These are phyloP conservation scores for Phialophora expanda DNA, from an alignment of 2,329 filamentous ascomycete species.

Conservation along the genomic window DNA sequence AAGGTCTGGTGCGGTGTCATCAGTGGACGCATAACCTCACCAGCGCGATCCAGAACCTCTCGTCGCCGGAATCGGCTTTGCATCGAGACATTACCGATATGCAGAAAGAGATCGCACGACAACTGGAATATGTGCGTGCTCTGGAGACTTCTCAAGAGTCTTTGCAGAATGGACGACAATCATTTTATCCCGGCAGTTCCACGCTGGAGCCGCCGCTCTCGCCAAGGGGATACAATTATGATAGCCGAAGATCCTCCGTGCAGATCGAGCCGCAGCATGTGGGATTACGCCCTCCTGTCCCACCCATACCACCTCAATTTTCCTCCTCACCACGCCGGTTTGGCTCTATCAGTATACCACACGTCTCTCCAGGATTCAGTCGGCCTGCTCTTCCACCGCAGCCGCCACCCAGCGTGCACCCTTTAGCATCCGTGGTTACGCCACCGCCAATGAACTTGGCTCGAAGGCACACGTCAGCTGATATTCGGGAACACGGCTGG, in stretches of 20 bases:
- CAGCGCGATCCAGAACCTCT: slow-evolving; percentile 51
- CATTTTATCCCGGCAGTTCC: slow-evolving; percentile 65
- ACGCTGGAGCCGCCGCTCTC: slow-evolving; percentile 79
- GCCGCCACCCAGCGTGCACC: slow-evolving; percentile 68
- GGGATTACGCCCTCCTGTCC: slow-evolving; percentile 36
- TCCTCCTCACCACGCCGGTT: slow-evolving; percentile 79
- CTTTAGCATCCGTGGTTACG: slow-evolving; percentile 61
- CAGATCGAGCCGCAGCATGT: slow-evolving; percentile 58
- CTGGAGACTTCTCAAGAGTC: slow-evolving; percentile 69
- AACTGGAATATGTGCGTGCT: slow-evolving; percentile 63
- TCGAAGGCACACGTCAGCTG: slow-evolving; percentile 89
- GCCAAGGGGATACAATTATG: slow-evolving; percentile 82
- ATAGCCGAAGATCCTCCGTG: slow-evolving; percentile 74
- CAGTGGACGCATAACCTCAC: slow-evolving; percentile 56
- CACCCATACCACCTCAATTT: slow-evolving; percentile 65
- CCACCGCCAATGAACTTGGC: slow-evolving; percentile 69
- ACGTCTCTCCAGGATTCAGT: slow-evolving; percentile 74
- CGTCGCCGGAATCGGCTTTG: slow-evolving; percentile 75
- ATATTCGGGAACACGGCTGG: slow-evolving; percentile 89
- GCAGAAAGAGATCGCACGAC: slow-evolving; percentile 67
- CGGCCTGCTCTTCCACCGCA: slow-evolving; percentile 72
- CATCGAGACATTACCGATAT: slow-evolving; percentile 69
- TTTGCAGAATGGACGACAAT: slow-evolving; percentile 66
- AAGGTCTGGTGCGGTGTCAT: slow-evolving; percentile 75
- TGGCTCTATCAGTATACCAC: slow-evolving; percentile 77